Evolutionary conservation across 805 yeast genomes (phyloP), one percentile per base, ranked within the genome.

Genomic region (Lachancea thermotolerans): DNA sequence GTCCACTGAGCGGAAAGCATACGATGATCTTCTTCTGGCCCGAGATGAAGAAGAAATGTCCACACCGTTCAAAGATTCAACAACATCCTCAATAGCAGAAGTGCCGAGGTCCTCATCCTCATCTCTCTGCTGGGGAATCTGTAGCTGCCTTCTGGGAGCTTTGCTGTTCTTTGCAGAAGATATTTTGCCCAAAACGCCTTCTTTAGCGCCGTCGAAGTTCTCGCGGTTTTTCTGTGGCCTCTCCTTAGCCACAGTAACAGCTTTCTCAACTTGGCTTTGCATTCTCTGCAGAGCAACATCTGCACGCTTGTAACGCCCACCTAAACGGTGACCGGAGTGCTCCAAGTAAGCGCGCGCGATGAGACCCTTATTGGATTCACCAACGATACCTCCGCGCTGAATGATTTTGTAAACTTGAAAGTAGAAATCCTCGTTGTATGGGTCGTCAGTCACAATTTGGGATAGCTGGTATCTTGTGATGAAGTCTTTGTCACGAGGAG

Each of bases 191-290:
- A 91, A 72, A 1, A 95, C 93, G 56, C 96, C 96, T 58, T 83
- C 95, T 57, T 77, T 77, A n/a, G 53, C 56, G 32, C 49, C 44
- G 27, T 48, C 55, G n/a, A 47, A 45, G 29, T 53, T 56, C 40
- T 71, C 70, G 37, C 75, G 72, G 28, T 79, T 78, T 55, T 78
- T 79, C 51, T 75, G 81, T 44, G 87, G 84, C 69, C 88, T 79
- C 58, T 88, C 96, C 62, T 87, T 86, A 18, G 97, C 99, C 34
- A 87, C 91, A 44, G 91, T 85, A 14, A 91, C 97, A 12, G 98
- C 98, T 58, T 85, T 87, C 60, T 89, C 95, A 43, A 91, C 96
- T 70, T 91, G 98, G 64, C 89, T 96, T 69, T 91, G 97, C 96
- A 93, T 87, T 73, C 97, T 82, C 71, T 87, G 96, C 58, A 90